Conservation (phyloP, 2,329 filamentous ascomycete genomes). For the Pestalotiopsis sp. region DNA sequence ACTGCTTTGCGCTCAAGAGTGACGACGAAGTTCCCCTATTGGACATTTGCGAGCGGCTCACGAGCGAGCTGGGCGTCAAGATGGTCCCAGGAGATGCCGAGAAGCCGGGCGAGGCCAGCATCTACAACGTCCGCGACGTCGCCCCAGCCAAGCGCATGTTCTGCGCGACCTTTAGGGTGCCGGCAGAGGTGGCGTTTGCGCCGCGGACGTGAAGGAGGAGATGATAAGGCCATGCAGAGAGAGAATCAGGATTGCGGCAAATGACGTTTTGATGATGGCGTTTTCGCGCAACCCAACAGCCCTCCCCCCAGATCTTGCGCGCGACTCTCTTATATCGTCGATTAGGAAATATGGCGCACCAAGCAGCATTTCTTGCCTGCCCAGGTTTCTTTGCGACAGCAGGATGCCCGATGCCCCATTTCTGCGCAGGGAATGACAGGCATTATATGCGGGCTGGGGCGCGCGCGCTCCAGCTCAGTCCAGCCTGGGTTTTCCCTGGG, state of each 20-base stretch:
- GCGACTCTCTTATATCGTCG: not conserved
- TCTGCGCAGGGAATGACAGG: not conserved
- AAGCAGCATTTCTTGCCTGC: not conserved
- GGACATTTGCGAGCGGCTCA: conserved; percentile 68
- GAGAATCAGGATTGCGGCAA: not conserved
- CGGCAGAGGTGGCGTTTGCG: conserved; percentile 78
- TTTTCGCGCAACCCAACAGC: not conserved
- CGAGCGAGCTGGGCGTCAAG: conserved; percentile 56
- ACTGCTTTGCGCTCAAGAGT: conserved; percentile 87
- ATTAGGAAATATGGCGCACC: not conserved
- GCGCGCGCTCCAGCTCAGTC: not conserved
- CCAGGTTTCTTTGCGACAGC: not conserved
- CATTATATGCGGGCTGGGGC: not conserved
- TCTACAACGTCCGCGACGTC: conserved; percentile 79
- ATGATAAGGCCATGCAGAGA: not conserved
- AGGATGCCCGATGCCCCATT: not conserved
- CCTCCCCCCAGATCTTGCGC: not conserved
- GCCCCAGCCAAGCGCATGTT: conserved; percentile 96
- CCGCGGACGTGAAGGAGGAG: conserved; percentile 16
- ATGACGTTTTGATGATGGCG: not conserved
- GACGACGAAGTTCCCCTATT: conserved; percentile 67
- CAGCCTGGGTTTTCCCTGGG: not conserved
- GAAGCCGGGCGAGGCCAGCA: conserved; percentile 48
- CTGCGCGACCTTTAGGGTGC: conserved; percentile 88
- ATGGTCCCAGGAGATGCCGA: conserved; percentile 55